Base-by-base conservation (phyloP, 2,329 filamentous ascomycete genomes). In the Cercospora sojina region DNA sequence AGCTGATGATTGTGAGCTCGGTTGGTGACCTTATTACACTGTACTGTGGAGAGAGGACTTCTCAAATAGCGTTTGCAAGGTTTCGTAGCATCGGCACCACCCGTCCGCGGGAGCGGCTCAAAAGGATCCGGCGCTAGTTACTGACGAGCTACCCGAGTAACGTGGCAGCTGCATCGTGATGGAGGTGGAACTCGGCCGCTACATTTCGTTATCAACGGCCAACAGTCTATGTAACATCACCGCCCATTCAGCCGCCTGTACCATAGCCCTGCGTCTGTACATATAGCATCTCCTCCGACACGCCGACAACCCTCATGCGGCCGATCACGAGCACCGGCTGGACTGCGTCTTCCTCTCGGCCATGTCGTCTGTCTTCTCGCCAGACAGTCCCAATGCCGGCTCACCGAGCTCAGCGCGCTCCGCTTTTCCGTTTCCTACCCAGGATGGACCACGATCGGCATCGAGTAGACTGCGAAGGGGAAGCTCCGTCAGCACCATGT, bases 401-500 rank as follows among this genome's bases (percentile, higher is more conserved):
- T 80, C 80, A 43, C 78, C 81, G 1, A 75, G 77, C 62, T 76
- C 78, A 8, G 76, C 74, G 43, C 76, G 77, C 64, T 77, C 74
- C 57, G 81, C 83, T 72, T 85, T 82, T 83, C 80, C 86, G 77
- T 79, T 90, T 84, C 83, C 84, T 7, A 79, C 87, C 84, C 78
- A 87, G 81, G 87, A 89, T 65, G 63, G 55, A 69, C 74, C 79
- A 47, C 74, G 73, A 73, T 82, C 84, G 66, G 83, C 84, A 38
- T 79, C 77, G 25, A 69, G 80, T 75, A 74, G 84, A 69, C 84
- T 85, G 73, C 85, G 93, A 76, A 86, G 93, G 79, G 91, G 88
- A 69, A 98, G 95, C 63, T 91, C 89, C 27, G 90, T 93, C 53
- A 96, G 93, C 53, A 70, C 67, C 20, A 61, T 71, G 82, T 97